Percentiles rank a stretch among this genome's conserved stretches.
Conservation (phyloP, 495 filamentous ascomycete species). For the Hapsidospora chrysogenum region DNA sequence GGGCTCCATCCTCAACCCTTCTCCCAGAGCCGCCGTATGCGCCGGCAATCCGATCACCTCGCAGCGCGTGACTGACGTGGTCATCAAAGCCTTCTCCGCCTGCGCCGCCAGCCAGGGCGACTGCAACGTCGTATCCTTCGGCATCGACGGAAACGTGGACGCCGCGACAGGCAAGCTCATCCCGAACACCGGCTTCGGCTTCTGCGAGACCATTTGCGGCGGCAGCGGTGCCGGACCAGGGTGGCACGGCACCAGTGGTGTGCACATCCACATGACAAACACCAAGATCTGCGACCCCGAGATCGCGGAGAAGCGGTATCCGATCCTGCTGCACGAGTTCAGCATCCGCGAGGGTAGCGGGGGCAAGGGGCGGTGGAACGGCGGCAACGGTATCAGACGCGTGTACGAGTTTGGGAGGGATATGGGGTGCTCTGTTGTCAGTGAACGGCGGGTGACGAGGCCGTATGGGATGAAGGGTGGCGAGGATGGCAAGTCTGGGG, state of each 20-base stretch:
- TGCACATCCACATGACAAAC: conserved; percentile 97
- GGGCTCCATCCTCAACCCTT: conserved; percentile 69
- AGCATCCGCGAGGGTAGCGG: conserved; percentile 50
- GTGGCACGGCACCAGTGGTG: conserved; percentile 80
- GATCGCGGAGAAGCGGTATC: conserved; percentile 92
- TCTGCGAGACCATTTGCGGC: conserved; percentile 94
- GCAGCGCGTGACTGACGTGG: conserved; percentile 87
- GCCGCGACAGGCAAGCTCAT: conserved; percentile 54
- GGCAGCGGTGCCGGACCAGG: conserved; percentile 73
- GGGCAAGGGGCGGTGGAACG: conserved; percentile 56
- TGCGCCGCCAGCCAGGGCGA: conserved; percentile 85
- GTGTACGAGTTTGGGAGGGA: conserved; percentile 93
- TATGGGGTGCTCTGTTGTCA: conserved; percentile 74
- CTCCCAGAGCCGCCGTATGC: conserved; percentile 76
- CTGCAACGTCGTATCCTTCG: conserved; percentile 80
- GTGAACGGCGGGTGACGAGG: conserved; percentile 66
- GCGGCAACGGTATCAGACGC: conserved; percentile 78
- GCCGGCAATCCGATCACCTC: conserved; percentile 86
- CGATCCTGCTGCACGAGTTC: conserved; percentile 73
- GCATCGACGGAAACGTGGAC: too few relatives aligned
- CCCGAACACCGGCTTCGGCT: conserved; percentile 68
- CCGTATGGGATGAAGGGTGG: conserved; percentile 88
- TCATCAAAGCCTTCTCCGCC: conserved; percentile 76
- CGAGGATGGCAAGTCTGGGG: conserved; percentile 55
- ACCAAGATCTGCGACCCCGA: conserved; percentile 92